Percentiles rank a stretch among this genome's conserved stretches.
These are phyloP conservation scores for Phytophthora hibernalis DNA, from an alignment of 352 stramenopile genomes.

Conservation along the genomic window DNA sequence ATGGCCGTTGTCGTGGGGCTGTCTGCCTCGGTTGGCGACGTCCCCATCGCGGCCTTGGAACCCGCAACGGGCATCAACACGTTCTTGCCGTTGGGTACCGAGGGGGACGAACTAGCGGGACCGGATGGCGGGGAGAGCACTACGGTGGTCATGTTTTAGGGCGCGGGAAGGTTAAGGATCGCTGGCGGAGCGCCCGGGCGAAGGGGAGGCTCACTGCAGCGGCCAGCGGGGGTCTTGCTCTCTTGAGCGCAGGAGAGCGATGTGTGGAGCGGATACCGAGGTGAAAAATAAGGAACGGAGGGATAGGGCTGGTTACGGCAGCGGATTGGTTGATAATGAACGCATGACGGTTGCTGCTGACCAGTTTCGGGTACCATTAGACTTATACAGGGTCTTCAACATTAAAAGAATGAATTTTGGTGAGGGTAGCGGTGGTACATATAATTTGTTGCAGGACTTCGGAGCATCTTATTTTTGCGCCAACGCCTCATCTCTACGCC, in stretches of 20 bases:
- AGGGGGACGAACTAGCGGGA: slow-evolving; percentile 24
- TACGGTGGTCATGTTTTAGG: slow-evolving; percentile 56
- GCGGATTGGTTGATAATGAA: slow-evolving; percentile 14
- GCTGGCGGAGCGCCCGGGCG: slow-evolving; percentile 4
- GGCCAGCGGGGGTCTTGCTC: slow-evolving; percentile 3
- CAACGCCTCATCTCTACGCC: slow-evolving; percentile 1
- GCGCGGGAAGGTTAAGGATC: background rate
- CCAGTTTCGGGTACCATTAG: background rate
- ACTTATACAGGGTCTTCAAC: background rate
- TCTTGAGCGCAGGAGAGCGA: slow-evolving; percentile 16
- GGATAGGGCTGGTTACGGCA: background rate
- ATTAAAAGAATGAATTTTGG: background rate
- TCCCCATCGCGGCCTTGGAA: slow-evolving; percentile 20
- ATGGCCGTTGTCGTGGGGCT: slow-evolving; percentile 34
- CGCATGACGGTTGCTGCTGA: slow-evolving; percentile 6
- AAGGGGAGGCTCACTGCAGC: slow-evolving; percentile 10
- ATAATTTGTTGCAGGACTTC: background rate
- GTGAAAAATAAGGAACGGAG: slow-evolving; percentile 30
- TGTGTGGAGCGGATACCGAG: slow-evolving; percentile 28
- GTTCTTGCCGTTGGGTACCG: slow-evolving; percentile 32
- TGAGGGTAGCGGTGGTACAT: background rate
- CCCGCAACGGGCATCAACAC: slow-evolving; percentile 30
- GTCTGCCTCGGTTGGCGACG: slow-evolving; percentile 21
- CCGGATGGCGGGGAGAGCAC: slow-evolving; percentile 50
- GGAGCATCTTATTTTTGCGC: slow-evolving; percentile 20